Evolutionary conservation across 177 flowering plant genomes (phyloP), one percentile per base, ranked within the genome.

Genomic region (Vitis hybrid): DNA sequence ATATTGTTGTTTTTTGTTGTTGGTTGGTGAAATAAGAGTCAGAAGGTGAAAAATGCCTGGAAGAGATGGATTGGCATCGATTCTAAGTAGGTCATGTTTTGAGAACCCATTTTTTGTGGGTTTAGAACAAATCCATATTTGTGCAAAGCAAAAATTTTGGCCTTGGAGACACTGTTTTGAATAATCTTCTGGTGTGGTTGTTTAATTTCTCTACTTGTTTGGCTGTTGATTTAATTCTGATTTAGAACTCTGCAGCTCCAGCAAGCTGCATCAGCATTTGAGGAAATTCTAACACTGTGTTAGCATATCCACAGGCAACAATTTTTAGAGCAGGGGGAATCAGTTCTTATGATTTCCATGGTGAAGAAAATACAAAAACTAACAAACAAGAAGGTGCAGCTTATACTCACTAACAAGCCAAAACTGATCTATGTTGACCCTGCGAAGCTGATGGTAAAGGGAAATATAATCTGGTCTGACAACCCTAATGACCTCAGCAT

Each of bases 331-430:
- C 92, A 91, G 1, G 99, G 96, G 18, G 99, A 96, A 75, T 88
- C 96, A 11, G 91, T 96, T 68, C 76, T 96, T 58, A 92, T 96
- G 98, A 96, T 96, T 81, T 96, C 99, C 5, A 92, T 80, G 85
- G 91, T 96, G 76, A 96, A 91, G 85, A 94, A 92, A 70, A 35
- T 96, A 18, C 89, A 84, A 75, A 96, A 92, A 72, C 73, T 96
- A 19, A 69, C 93, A 30, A 96, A 82, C 91, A 96, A 92, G 86
- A 96, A 96, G 84, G 99, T 96, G 77, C 99, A 96, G 74, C 98
- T 94, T 60, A 96, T 96, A 74, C 97, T 96, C 24, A 96, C 99
- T 32, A 91, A 96, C 83, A 96, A 90, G 73, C 99, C 99, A 27
- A 92, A 89, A 74, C 79, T 96, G 78, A 82, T 96, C 49, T 96